Base-by-base conservation (phyloP, 345 rosid genomes). In the Salix viminalis region DNA sequence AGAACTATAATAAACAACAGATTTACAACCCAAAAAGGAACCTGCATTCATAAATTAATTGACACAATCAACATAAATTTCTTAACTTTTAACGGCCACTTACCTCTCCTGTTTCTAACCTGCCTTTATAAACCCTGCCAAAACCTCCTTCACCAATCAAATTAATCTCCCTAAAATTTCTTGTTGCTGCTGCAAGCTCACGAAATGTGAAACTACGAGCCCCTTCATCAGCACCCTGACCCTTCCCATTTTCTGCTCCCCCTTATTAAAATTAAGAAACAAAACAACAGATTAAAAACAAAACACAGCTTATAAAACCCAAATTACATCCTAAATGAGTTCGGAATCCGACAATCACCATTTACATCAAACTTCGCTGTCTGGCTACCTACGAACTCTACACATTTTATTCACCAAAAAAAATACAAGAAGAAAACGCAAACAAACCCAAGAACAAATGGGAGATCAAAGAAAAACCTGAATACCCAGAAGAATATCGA, bases 81-180 rank as follows among this genome's bases (percentile, higher is more conserved):
- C 15, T 2, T 18, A 65, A 32, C 8, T 34, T 24, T 56, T 11
- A 23, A 18, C 34, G n/a, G 32, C 9, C 72, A 76, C 84, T 86
- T 88, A 82, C 99, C 93, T 90, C 82, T 77, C 93, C 92, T 8
- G 94, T 80, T 66, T 90, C 96, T 75, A 95, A 73, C 61, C 92
- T 87, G 14, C 99, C 98, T 77, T 91, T 95, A 80, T 82, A 95
- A 84, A 95, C 99, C 89, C 86, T 90, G 48, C 99, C 99, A 48
- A 95, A 95, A 44, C 99, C 99, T 72, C 98, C 99, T 84, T 95
- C 99, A 9, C 98, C 99, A 32, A 95, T 75, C 89, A 93, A 85
- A 89, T 95, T 90, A 26, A 77, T 73, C 77, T 91, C 99, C 44
- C 85, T 83, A 72, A 95, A 95, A 80, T 91, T 95, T 77, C 82